Conservation (phyloP, 108 stramenopile genomes). For the Cylindrotheca fusiformis region DNA sequence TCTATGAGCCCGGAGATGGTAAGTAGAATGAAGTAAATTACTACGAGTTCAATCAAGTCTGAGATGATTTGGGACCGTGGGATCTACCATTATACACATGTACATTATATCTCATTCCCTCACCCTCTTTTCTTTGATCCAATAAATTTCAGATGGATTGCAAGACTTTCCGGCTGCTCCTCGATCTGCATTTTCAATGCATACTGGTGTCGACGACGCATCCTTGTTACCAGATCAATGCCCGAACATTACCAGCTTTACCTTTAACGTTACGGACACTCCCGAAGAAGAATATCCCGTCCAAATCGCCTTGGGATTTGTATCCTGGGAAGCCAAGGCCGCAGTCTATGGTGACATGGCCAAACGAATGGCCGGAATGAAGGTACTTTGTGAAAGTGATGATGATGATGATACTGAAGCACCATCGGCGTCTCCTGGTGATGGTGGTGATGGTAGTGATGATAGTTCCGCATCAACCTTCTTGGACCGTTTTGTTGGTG, state of each 20-base stretch:
- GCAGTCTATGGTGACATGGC: conserved; percentile 31
- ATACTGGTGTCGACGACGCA: not conserved
- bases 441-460: no score
- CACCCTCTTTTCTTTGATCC: no score
- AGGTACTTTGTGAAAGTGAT: not conserved
- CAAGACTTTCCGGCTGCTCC: conserved; percentile 9
- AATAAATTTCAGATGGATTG: conserved; percentile 9
- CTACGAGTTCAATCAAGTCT: no score
- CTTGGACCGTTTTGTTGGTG: no score
- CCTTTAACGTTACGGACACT: conserved; percentile 12
- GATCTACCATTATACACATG: no score
- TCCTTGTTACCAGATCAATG: conserved; percentile 1
- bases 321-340: conserved; percentile 14
- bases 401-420: no score
- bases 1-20: conserved; percentile 4
- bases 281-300: conserved; percentile 16
- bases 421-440: no score
- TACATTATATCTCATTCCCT: no score
- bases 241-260: conserved; percentile 5
- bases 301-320: conserved; percentile 18
- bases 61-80: no score
- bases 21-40: no score
- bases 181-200: conserved; percentile 21
- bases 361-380: conserved; percentile 22
- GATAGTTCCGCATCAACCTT: no score